Percentiles rank a stretch among this genome's conserved stretches.
phyloP scores from a whole-genome alignment of 2,329 filamentous ascomycete species.

The Paraphaeosphaeria sporulosa region DNA sequence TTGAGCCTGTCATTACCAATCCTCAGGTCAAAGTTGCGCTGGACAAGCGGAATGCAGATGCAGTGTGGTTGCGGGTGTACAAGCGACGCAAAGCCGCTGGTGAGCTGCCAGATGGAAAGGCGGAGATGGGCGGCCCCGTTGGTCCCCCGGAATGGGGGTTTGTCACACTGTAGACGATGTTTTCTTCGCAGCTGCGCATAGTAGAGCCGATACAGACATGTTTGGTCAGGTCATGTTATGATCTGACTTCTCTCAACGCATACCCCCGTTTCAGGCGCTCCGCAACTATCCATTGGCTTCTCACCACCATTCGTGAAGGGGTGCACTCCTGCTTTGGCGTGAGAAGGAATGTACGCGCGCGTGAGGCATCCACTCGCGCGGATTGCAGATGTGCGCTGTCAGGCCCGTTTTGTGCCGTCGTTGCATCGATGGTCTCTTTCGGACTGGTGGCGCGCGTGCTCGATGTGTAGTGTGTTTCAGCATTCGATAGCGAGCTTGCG shows the following conservation, averaged over 20 bases:
- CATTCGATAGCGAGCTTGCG: too few relatives aligned
- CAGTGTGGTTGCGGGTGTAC: conserved; percentile 70
- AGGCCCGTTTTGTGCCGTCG: neutral
- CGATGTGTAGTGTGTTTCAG: too few relatives aligned
- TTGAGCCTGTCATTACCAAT: conserved; percentile 55
- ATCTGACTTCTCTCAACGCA: too few relatives aligned
- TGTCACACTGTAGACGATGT: neutral
- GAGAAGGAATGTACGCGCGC: neutral
- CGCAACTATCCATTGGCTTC: too few relatives aligned
- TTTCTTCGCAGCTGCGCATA: too few relatives aligned
- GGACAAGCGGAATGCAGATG: conserved; percentile 73
- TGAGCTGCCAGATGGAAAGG: neutral
- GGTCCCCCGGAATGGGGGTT: neutral
- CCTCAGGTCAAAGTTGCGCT: conserved; percentile 64
- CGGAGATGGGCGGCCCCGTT: conserved; percentile 1
- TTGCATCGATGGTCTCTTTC: neutral
- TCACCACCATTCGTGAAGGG: too few relatives aligned
- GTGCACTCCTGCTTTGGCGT: neutral
- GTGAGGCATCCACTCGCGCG: neutral
- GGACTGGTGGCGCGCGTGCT: too few relatives aligned
- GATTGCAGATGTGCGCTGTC: neutral
- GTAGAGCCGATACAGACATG: too few relatives aligned
- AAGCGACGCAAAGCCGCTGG: conserved; percentile 21
- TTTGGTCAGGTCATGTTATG: too few relatives aligned
- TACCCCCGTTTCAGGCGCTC: too few relatives aligned